Evolutionary conservation across 2,329 filamentous ascomycete genomes (phyloP).

Genomic region (Blastomyces silverae): DNA sequence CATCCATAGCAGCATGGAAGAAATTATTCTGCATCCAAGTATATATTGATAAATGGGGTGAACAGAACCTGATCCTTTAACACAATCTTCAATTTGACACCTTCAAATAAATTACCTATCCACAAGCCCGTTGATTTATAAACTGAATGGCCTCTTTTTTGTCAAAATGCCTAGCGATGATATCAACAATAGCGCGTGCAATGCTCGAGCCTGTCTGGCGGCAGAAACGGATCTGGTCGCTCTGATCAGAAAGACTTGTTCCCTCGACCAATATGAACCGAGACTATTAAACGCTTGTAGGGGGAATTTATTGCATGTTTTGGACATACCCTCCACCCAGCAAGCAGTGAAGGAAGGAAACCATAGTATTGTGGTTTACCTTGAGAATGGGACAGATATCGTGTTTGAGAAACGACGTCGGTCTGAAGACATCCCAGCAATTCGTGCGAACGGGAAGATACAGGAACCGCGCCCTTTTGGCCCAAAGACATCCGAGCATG

Average conservation of each 20-base stretch:
- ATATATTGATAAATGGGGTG: neutral
- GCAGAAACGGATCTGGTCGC: neutral
- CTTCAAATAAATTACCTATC: neutral
- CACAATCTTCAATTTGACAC: neutral
- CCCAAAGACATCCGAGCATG: conserved; percentile 8
- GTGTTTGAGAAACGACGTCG: neutral
- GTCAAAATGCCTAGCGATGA: conserved; percentile 7
- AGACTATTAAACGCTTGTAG: neutral
- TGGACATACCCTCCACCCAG: neutral
- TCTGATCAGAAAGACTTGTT: neutral
- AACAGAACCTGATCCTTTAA: neutral
- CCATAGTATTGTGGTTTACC: neutral
- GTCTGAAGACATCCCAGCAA: neutral
- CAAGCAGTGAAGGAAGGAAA: neutral
- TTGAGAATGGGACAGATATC: conserved; percentile 1
- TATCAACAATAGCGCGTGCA: neutral
- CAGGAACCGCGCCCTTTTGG: neutral
- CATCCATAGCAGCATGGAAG: neutral
- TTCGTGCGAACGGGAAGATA: neutral
- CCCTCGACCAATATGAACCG: neutral
- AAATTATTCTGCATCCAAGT: neutral
- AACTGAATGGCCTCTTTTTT: neutral
- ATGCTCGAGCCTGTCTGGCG: neutral
- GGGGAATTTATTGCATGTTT: neutral
- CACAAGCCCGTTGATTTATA: neutral